Base-by-base conservation (phyloP, 2,329 filamentous ascomycete species). In the Pestalotiopsis sp. region DNA sequence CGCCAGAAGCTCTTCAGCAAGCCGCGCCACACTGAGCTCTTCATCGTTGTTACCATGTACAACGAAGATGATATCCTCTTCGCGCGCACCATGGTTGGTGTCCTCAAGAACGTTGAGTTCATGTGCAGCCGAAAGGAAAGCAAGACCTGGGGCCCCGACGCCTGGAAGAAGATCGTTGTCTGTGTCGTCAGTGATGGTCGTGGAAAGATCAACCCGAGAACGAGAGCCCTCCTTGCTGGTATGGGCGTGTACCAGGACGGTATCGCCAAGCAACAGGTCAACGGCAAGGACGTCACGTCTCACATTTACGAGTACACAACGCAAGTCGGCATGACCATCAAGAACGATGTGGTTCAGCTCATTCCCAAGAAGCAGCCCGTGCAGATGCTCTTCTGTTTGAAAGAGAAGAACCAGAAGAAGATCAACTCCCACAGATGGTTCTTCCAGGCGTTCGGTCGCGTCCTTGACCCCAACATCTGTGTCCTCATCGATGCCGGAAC, bases 391-490 rank as follows among this genome's bases (percentile, higher is more conserved):
- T 99, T 99, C 85, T 99, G 96, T 80, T 82, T 99, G 70, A 99
- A 99, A 85, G 96, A 99, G 79, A 98, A 98, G 88, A 99, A 99
- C 79, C 95, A 98, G 84, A 99, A 99, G 86, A 99, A 99, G 87
- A 99, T 99, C 88, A 99, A 99, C 80, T 98, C 96, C 0, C 96
- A 99, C 80, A 87, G 96, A 79, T 99, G 96, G 96, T 98, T 99
- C 84, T 99, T 99, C 87, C 92, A 97, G 74, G 96, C 95, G 0
- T 99, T 99, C 79, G 96, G 96, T 39, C 89, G 91, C 25, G 93
- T 98, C 3, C 83, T 99, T 59, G 92, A 98, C 71, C 96, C 96
- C 52, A 98, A 98, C 76, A 97, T 99, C 74, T 98, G 96, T 77
- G 95, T 98, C 12, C 87, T 99, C 66, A 89, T 99, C 72, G 96